Conservation (phyloP, 2,329 filamentous ascomycete genomes). For the Diplodia mutila region DNA sequence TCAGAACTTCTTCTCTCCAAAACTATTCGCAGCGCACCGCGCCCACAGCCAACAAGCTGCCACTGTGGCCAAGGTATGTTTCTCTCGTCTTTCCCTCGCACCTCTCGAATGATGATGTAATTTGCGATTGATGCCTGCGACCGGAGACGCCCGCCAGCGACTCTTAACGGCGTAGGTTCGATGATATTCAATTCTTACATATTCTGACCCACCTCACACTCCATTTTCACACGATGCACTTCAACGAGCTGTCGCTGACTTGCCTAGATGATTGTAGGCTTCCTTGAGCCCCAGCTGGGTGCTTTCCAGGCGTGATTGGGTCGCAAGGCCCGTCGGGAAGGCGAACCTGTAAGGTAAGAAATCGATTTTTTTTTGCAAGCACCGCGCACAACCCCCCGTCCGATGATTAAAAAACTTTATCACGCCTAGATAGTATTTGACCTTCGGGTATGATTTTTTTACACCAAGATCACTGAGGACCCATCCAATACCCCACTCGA, state of each 20-base stretch:
- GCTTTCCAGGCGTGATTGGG: not conserved
- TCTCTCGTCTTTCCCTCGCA: conserved; percentile 22
- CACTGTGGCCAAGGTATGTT: conserved; percentile 14
- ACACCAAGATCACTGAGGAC: conserved; percentile 73
- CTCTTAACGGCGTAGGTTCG: conserved; percentile 72
- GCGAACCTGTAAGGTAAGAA: conserved; percentile 12
- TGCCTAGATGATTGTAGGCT: conserved; percentile 6
- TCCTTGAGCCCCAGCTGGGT: not conserved
- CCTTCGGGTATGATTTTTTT: conserved; percentile 60
- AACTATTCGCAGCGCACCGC: not conserved
- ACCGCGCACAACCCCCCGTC: conserved; percentile 40
- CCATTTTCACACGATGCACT: not conserved
- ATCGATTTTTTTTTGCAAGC: conserved; percentile 16
- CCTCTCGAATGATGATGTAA: conserved; percentile 81
- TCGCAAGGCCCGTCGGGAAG: not conserved
- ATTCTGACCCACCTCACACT: conserved; percentile 71
- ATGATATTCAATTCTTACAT: conserved; percentile 99
- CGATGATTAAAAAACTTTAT: conserved; percentile 67
- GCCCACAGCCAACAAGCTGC: not conserved
- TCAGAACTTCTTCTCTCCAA: conserved; percentile 1
- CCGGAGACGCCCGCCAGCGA: conserved; percentile 91
- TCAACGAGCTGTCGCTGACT: conserved; percentile 22
- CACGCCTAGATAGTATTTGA: conserved; percentile 71
- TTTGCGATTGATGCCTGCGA: conserved; percentile 94
- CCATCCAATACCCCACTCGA: conserved; percentile 3